Base-by-base conservation (phyloP, 2,329 filamentous ascomycete genomes). In the Ophiosphaerella korrae region DNA sequence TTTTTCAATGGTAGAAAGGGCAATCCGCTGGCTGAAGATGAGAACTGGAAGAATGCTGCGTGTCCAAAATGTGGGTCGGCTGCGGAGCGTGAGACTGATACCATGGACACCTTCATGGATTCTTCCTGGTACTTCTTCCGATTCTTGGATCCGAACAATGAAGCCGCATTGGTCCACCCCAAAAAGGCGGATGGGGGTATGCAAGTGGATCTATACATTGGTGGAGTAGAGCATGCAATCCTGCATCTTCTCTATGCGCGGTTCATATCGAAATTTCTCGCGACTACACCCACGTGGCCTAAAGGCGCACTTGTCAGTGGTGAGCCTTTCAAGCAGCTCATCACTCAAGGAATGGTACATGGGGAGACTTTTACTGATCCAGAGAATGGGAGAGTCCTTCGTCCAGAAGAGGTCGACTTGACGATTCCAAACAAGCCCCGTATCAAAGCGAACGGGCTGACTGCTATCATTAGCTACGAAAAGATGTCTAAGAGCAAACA, bases 401-500 rank as follows among this genome's bases (percentile, higher is more conserved):
- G 84, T 55, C 88, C 89, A 0, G 81, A 86, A 13, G 90, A 96
- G 70, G 80, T 96, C 12, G 86, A 92, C 56, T 63, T 87, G 4
- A 79, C 77, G 3, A 79, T 83, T 35, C 77, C 82, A 0, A 74
- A 77, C 0, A 75, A 76, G 11, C 88, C 88, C 1, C 77, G 79
- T 46, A 82, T 94, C n/a, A 79, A 79, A 14, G 79, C 81, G 0
- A 88, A 85, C 0, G 84, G 85, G 3, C 74, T 82, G 41, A 64
- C 67, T 0, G 84, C 88, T 1, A 82, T 77, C 24, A 74, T 91
- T 14, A 86, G 84, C 1, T 96, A 83, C 62, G 91, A 96, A 71
- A 96, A 96, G 70, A 96, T 96, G 92, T 94, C 89, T 34, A 96
- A 96, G 75, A 95, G 90, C 64, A 96, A 96, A 73, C 82, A 94